Evolutionary conservation across 768 basidiomycete species (phyloP).

Genomic region (Dendrothele bispora): DNA sequence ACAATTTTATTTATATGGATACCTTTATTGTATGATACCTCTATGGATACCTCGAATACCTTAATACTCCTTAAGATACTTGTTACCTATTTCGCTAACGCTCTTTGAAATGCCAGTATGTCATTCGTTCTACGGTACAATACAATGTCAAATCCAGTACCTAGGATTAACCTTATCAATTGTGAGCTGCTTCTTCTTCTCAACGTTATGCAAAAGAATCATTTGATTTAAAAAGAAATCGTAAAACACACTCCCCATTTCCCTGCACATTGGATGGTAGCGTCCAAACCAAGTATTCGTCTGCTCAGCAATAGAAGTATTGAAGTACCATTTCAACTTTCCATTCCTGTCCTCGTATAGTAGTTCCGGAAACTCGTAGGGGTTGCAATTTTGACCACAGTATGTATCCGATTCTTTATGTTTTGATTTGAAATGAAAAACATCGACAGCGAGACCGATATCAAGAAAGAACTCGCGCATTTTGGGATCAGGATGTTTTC

Average conservation of each 20-base stretch:
- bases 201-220: no score
- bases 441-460: constrained; percentile 14
- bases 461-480: no score
- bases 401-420: constrained; percentile 10
- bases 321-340: constrained; percentile 24
- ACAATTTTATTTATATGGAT: no score
- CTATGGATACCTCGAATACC: no score
- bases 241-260: constrained; percentile 26
- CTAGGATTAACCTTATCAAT: no score
- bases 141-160: no score
- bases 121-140: constrained; percentile 21
- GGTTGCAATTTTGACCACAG: constrained; percentile 12
- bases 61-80: no score
- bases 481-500: constrained; percentile 4
- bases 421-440: constrained; percentile 14
- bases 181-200: no score
- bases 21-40: no score
- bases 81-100: no score
- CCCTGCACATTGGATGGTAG: constrained; percentile 28
- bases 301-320: constrained; percentile 36
- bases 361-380: constrained; percentile 9
- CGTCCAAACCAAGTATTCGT: constrained; percentile 32
- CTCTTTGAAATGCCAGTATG: no score
- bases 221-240: constrained; percentile 29
- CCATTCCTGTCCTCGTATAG: constrained; percentile 4